Evolutionary conservation across 2,329 filamentous ascomycete genomes (phyloP).

Genomic region (Colletotrichum sp.): DNA sequence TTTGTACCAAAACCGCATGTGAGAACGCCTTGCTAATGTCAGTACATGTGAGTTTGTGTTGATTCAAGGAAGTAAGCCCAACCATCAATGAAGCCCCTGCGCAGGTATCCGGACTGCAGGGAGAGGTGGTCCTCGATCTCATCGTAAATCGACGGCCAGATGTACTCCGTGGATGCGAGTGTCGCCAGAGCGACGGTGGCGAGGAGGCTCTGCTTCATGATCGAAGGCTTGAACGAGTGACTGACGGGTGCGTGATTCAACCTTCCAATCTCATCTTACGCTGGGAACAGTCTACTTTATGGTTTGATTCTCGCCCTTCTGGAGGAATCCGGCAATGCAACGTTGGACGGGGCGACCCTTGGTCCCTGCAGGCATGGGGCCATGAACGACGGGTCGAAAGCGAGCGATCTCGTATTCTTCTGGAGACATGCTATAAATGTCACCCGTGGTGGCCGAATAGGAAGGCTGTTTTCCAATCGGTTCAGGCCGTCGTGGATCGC

Average conservation of each 20-base stretch:
- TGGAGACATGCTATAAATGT: background rate
- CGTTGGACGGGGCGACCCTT: conserved; percentile 5
- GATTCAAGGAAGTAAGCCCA: background rate
- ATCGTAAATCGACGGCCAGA: conserved; percentile 20
- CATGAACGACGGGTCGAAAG: background rate
- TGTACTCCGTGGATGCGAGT: background rate
- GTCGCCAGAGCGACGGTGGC: conserved; percentile 1
- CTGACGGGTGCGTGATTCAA: background rate
- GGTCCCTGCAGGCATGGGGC: background rate
- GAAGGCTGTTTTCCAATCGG: background rate
- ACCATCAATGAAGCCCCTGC: conserved; percentile 19
- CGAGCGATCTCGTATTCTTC: conserved; percentile 3
- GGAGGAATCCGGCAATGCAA: background rate
- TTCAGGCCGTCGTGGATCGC: background rate
- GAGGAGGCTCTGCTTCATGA: conserved; percentile 11
- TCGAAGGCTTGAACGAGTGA: background rate
- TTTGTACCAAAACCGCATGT: conserved; percentile 24
- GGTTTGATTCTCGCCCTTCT: background rate
- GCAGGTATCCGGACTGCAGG: conserved; percentile 13
- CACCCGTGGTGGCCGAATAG: background rate
- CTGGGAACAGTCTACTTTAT: background rate
- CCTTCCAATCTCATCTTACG: background rate
- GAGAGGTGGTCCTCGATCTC: conserved; percentile 21
- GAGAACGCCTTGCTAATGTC: conserved; percentile 15
- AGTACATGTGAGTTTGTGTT: background rate